Base-by-base conservation (phyloP, 2,329 filamentous ascomycete genomes). In the Geosmithia putterillii region DNA sequence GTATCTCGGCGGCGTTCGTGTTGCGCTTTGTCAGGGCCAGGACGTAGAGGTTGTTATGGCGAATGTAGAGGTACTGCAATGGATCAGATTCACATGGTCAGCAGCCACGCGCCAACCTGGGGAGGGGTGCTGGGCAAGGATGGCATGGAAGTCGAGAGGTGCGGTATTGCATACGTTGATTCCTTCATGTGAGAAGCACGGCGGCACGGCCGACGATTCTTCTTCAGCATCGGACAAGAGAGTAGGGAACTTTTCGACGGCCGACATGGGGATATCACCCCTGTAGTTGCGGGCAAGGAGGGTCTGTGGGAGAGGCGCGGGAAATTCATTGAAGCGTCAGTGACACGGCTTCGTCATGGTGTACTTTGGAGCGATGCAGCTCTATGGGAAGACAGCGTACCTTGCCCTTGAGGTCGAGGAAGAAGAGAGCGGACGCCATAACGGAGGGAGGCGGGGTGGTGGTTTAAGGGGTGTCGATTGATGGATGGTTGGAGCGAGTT, bases 341-440 rank as follows among this genome's bases (percentile, higher is more conserved):
- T 14, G 12, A 19, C 7, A 28, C 36, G n/a, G 8, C n/a, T n/a
- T n/a, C n/a, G 18, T 15, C 19, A 20, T 21, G 19, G n/a, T 8
- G n/a, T 22, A 8, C 37, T 10, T 21, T 15, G 18, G 17, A 5
- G 37, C 19, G 28, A 32, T 32, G 28, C 28, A 14, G 28, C 28
- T 32, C 10, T 12, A 32, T 32, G 28, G 15, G 28, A 7, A 32
- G 28, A 32, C 7, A 50, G 15, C 51, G 42, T 55, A 94, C 88
- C 84, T 98, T 98, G 86, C 92, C 92, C 87, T 98, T 98, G 54
- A 98, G 76, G 66, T 98, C 92, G 57, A 98, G 83, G 64, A 98
- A 98, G 77, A 98, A 98, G 58, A 98, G 63, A 51, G 92, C 92
- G 47, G 92, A 98, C 54, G 92, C 92, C 92, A 98, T 98, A 61